Conservation (phyloP, 306 rosid genomes). For the Vigna trinervia region DNA sequence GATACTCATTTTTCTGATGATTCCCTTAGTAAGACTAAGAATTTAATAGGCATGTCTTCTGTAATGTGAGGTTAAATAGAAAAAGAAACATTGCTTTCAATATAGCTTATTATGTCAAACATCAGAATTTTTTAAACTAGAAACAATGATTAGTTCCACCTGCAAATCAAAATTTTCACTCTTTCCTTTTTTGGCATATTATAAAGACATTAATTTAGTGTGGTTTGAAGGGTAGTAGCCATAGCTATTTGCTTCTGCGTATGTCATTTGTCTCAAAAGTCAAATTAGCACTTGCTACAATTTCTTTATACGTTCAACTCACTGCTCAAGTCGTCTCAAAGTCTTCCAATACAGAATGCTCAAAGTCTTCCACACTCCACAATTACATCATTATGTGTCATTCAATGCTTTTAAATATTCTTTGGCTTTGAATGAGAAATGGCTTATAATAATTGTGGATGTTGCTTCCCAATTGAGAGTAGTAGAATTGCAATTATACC, state of each 20-base stretch:
- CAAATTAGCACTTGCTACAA: conserved; percentile 44
- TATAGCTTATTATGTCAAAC: not conserved
- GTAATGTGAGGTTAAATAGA: not conserved
- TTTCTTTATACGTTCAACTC: conserved; percentile 23
- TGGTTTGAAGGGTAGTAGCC: conserved; percentile 13
- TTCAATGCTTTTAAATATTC: conserved; percentile 33
- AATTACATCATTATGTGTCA: conserved; percentile 34
- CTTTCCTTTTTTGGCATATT: conserved; percentile 7
- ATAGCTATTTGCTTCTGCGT: conserved; percentile 12
- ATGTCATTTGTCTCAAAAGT: conserved; percentile 38
- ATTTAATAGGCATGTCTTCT: too few relatives aligned
- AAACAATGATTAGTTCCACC: conserved; percentile 35
- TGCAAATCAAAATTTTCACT: conserved; percentile 12
- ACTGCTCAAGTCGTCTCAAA: conserved; percentile 29
- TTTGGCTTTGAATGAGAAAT: too few relatives aligned
- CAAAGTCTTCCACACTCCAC: conserved; percentile 23
- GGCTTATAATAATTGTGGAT: too few relatives aligned
- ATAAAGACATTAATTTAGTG: conserved; percentile 18
- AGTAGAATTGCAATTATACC: too few relatives aligned
- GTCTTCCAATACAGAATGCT: conserved; percentile 35
- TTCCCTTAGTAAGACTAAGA: not conserved
- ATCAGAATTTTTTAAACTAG: not conserved
- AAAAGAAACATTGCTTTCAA: not conserved
- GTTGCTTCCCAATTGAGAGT: too few relatives aligned
- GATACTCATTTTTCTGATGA: not conserved